A percentile compares a stretch with the other conserved stretches of the same genome.
Conservation (phyloP, 257 asterid species). For the Nicotiana attenuata region DNA sequence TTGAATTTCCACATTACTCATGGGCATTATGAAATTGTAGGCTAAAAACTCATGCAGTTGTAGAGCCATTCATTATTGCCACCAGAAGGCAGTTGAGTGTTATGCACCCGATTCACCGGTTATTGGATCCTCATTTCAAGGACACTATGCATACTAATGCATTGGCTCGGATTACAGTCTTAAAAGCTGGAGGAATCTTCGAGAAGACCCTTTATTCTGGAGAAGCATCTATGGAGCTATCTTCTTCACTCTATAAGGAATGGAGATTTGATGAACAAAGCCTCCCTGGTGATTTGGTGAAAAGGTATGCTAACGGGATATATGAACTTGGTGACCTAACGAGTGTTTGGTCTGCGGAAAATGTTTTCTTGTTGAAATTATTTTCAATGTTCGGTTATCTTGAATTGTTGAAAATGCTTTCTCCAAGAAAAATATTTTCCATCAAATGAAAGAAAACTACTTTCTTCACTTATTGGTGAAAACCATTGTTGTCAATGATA, state of each 20-base stretch:
- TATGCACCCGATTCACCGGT: constrained; percentile 44
- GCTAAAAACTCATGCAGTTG: constrained; percentile 44
- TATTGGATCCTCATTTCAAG: constrained; percentile 41
- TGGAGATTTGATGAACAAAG: constrained; percentile 57
- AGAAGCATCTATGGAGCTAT: constrained; percentile 34
- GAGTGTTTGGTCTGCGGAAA: background rate
- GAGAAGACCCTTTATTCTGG: constrained; percentile 40
- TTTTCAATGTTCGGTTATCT: background rate
- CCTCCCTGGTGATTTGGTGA: constrained; percentile 45
- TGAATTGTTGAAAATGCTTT: background rate
- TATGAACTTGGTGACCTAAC: background rate
- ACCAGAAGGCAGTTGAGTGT: constrained; percentile 43
- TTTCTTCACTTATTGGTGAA: background rate
- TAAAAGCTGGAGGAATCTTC: constrained; percentile 45
- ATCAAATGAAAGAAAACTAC: background rate
- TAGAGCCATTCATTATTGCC: constrained; percentile 53
- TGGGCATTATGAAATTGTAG: constrained; percentile 16
- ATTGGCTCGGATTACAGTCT: constrained; percentile 28
- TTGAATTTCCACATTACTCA: background rate
- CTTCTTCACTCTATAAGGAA: constrained; percentile 37
- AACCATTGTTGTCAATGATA: background rate
- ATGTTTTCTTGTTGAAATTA: background rate
- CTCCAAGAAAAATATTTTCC: background rate
- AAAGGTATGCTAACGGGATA: constrained; percentile 27
- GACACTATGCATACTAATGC: constrained; percentile 45